Percentiles rank a stretch among this genome's conserved stretches.
phyloP scores from a whole-genome alignment of 1,284 basidiomycete genomes.

The Puccinia horiana region DNA sequence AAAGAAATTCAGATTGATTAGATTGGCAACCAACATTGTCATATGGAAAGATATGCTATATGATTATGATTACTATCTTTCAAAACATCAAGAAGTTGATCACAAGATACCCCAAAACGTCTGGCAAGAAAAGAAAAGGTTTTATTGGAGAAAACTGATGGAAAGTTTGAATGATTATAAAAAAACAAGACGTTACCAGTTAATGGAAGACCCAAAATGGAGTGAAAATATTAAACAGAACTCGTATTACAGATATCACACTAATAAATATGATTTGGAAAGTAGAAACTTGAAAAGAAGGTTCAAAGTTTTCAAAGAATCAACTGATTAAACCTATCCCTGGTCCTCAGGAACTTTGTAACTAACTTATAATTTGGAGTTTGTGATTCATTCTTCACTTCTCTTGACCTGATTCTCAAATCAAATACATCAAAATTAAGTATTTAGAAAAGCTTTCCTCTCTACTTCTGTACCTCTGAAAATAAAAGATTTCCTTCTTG shows the following conservation, averaged over 20 bases:
- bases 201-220: background rate
- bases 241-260: background rate
- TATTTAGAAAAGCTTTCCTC: background rate
- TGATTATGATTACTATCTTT: background rate
- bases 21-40: background rate
- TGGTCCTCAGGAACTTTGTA: background rate
- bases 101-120: background rate
- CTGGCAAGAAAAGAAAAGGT: background rate
- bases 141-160: background rate
- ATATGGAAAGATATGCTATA: constrained; percentile 1
- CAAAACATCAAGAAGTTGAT: background rate
- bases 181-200: background rate
- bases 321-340: background rate
- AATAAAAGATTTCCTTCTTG: background rate
- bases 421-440: background rate
- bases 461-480: background rate
- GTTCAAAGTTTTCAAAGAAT: background rate
- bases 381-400: background rate
- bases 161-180: background rate
- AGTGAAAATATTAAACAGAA: background rate
- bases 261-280: background rate
- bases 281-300: background rate
- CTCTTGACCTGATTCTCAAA: background rate
- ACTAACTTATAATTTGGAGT: background rate
- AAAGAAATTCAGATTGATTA: background rate